Conservation (phyloP, 331 rosid genomes). For the Malus hybrid region DNA sequence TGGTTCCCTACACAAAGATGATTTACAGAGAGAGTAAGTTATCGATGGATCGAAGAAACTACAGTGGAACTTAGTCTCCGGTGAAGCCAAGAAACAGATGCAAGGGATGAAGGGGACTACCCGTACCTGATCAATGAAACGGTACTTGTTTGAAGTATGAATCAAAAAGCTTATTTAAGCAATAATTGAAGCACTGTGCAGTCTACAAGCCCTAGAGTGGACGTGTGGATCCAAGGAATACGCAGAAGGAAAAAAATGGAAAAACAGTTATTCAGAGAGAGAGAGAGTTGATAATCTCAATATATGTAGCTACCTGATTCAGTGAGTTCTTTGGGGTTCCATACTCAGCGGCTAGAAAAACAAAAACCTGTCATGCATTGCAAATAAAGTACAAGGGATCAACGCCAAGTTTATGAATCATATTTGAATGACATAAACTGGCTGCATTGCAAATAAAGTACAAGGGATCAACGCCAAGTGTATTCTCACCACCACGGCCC, state of each 20-base stretch:
- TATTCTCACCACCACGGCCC: not conserved
- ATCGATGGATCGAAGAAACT: not conserved
- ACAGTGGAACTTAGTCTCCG: not conserved
- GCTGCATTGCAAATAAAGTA: not conserved
- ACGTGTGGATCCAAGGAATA: not conserved
- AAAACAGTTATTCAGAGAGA: not conserved
- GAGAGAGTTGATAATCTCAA: not conserved
- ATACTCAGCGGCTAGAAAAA: constrained; percentile 80
- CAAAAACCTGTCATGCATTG: constrained; percentile 53
- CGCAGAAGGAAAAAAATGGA: not conserved
- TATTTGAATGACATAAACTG: no score
- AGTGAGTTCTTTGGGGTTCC: constrained; percentile 57
- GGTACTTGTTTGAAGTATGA: constrained; percentile 72
- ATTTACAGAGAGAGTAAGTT: not conserved
- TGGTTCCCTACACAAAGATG: constrained; percentile 53
- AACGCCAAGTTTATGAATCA: no score
- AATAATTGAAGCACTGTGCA: not conserved
- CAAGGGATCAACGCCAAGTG: not conserved
- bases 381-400: not conserved
- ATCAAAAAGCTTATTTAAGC: constrained; percentile 3
- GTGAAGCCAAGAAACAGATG: not conserved
- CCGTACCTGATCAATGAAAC: constrained; percentile 64
- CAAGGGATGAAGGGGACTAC: not conserved
- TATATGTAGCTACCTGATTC: constrained; percentile 52
- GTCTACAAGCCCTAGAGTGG: constrained; percentile 3